Base-by-base conservation (phyloP, 768 basidiomycete genomes). In the Tricholoma hemisulphureum region DNA sequence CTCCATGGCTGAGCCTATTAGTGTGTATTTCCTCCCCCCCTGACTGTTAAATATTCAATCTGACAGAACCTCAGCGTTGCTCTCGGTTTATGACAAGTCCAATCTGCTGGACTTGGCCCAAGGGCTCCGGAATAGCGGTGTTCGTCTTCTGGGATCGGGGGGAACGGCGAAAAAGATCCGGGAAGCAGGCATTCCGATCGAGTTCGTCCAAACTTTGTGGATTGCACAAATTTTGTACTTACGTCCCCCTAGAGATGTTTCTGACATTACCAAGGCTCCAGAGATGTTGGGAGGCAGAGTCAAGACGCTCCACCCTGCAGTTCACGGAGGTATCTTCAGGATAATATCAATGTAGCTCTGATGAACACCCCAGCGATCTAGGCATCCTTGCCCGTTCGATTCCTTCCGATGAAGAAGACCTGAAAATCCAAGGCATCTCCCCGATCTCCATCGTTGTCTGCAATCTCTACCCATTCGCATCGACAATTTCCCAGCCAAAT, bases 281-380 rank as follows among this genome's bases (percentile, higher is more conserved):
- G 97, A 99, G 74, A 98, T 99, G 95, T 83, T 99, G 3, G 96
- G 97, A 53, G 97, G 97, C 23, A 82, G 97, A 64, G 97, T 98
- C 56, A 98, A 99, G 78, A 99, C 97, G 2, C 85, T 99, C 9
- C 97, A 99, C 67, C 97, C 97, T 46, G 95, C 91, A 11, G 93
- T 99, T 18, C 97, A 99, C 66, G 97, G 97, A 70, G 97, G 95
- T 95, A 65, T 31, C 66, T 58, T 53, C 32, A 23, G 14, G 5
- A 31, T 39, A 9, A 43, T 16, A 16, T 14, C 16, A 26, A 31
- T 49, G 18, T 35, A 50, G 21, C 31, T 62, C 55, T 26, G 65
- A 57, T 61, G 51, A 20, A 23, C 26, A 54, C 4, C 35, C 26
- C 46, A 61, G n/a, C 13, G 16, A 9, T 45, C 4, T 56, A 96